Percentiles rank a stretch among this genome's conserved stretches.
Conservation (phyloP, 1,284 basidiomycete genomes). For the Trichosporon sp. region DNA sequence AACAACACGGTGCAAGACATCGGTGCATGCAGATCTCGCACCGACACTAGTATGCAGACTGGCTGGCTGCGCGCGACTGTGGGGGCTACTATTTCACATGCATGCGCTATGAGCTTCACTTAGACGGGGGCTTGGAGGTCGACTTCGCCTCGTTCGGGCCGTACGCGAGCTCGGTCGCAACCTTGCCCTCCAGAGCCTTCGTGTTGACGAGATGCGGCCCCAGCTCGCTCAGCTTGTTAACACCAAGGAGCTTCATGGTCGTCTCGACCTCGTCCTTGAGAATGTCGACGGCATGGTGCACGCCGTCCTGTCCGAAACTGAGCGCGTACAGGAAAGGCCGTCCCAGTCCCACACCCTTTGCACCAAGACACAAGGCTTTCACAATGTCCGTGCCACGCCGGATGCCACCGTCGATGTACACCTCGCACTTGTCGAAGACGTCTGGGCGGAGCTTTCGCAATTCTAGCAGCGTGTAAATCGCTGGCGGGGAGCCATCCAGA, state of each 20-base stretch:
- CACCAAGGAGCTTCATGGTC: conserved; percentile 78
- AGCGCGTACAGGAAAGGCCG: conserved; percentile 58
- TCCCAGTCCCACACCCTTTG: conserved; percentile 58
- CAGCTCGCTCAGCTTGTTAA: conserved; percentile 62
- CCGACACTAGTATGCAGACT: no score
- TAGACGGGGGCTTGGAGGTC: not conserved
- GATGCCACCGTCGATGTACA: conserved; percentile 59
- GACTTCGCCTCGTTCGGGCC: conserved; percentile 32
- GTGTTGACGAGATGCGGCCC: conserved; percentile 54
- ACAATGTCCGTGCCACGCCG: conserved; percentile 59
- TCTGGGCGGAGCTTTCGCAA: conserved; percentile 56
- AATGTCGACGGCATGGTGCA: conserved; percentile 56
- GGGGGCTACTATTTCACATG: no score
- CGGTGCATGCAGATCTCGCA: no score
- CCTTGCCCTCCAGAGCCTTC: conserved; percentile 38
- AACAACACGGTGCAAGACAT: no score
- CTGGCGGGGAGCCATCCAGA: conserved; percentile 54
- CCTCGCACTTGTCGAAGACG: conserved; percentile 53
- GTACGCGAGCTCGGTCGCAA: conserved; percentile 37
- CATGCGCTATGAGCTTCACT: no score
- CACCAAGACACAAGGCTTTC: conserved; percentile 60
- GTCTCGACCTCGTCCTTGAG: conserved; percentile 63
- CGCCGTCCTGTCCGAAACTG: conserved; percentile 57
- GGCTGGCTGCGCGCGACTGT: no score
- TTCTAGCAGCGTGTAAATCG: conserved; percentile 57